Evolutionary conservation across 2,329 filamentous ascomycete species (phyloP).

Genomic region (Onygenales sp.): DNA sequence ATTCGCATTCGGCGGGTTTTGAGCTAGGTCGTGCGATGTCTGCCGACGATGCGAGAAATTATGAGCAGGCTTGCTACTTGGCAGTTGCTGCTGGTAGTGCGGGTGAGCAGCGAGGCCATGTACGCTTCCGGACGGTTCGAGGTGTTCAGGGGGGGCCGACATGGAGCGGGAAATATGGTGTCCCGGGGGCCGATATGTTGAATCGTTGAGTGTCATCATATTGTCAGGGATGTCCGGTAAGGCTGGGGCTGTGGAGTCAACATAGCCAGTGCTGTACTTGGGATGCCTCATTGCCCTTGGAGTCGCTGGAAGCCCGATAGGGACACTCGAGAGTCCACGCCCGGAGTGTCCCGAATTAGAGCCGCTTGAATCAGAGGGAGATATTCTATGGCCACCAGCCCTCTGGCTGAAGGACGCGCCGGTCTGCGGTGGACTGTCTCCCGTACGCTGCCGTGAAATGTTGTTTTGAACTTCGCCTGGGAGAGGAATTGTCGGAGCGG

Average conservation of each 20-base stretch:
- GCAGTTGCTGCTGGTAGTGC: constrained; percentile 30
- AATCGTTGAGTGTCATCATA: constrained; percentile 21
- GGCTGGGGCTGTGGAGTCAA: constrained; percentile 42
- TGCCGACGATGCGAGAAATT: constrained; percentile 22
- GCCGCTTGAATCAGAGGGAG: constrained; percentile 30
- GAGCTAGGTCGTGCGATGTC: constrained; percentile 15
- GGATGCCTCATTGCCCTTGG: constrained; percentile 82
- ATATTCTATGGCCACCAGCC: constrained; percentile 23
- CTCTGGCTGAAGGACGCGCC: constrained; percentile 24
- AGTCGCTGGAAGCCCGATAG: constrained; percentile 77
- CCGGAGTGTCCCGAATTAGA: constrained; percentile 32
- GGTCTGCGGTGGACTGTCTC: constrained; percentile 36
- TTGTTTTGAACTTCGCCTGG: constrained; percentile 48
- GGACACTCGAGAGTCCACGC: constrained; percentile 39
- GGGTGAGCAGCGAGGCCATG: constrained; percentile 31
- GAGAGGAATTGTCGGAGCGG: constrained; percentile 69
- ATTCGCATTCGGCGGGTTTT: constrained; percentile 4
- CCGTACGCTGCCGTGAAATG: constrained; percentile 27
- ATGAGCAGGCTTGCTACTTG: constrained; percentile 27
- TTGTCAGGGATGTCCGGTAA: constrained; percentile 49
- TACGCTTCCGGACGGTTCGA: constrained; percentile 23
- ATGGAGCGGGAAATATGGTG: constrained; percentile 30
- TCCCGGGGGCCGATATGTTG: constrained; percentile 28
- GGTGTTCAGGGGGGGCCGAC: constrained; percentile 24
- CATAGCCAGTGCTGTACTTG: constrained; percentile 46